These are phyloP conservation scores for Leccinum rimulosum DNA, from an alignment of 768 basidiomycete species.

Conservation along the genomic window DNA sequence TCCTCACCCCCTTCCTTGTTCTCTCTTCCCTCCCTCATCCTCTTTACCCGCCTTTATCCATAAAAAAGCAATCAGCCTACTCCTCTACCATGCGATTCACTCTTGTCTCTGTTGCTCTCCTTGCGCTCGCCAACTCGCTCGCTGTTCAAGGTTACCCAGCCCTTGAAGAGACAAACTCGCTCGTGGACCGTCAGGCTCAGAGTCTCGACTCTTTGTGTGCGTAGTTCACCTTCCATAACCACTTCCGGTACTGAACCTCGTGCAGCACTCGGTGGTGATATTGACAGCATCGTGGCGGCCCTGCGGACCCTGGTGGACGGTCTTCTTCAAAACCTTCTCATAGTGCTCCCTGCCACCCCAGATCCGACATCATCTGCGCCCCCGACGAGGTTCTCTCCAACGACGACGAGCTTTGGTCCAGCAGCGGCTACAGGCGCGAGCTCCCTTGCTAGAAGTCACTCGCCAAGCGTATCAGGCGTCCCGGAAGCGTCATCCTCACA, in stretches of 20 bases:
- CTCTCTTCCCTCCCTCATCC: slow-evolving; percentile 2
- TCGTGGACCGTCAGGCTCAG: slow-evolving; percentile 1
- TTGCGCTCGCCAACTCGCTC: slow-evolving; percentile 18
- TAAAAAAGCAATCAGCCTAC: slow-evolving; percentile 20
- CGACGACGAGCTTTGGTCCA: background rate
- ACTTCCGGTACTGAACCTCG: background rate
- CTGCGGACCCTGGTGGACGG: accelerated
- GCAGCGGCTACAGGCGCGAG: background rate
- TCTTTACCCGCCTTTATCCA: slow-evolving; percentile 7
- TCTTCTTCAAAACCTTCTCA: background rate
- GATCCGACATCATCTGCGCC: background rate
- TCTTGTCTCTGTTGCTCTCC: slow-evolving; percentile 16
- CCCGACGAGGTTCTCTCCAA: background rate
- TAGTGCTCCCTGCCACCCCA: background rate
- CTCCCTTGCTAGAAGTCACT: background rate
- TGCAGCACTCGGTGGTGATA: background rate
- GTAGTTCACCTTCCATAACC: background rate
- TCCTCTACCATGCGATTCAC: slow-evolving; percentile 25
- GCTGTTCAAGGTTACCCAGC: slow-evolving; percentile 19
- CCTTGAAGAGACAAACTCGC: slow-evolving; percentile 1
- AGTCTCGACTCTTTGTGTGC: background rate
- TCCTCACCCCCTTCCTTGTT: slow-evolving; percentile 14
- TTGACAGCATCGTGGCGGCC: background rate
- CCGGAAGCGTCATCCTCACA: slow-evolving; percentile 1
- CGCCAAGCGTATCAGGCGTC: background rate